These are phyloP conservation scores for Allium fistulosum DNA, from an alignment of 106 monocot species.

Conservation along the genomic window DNA sequence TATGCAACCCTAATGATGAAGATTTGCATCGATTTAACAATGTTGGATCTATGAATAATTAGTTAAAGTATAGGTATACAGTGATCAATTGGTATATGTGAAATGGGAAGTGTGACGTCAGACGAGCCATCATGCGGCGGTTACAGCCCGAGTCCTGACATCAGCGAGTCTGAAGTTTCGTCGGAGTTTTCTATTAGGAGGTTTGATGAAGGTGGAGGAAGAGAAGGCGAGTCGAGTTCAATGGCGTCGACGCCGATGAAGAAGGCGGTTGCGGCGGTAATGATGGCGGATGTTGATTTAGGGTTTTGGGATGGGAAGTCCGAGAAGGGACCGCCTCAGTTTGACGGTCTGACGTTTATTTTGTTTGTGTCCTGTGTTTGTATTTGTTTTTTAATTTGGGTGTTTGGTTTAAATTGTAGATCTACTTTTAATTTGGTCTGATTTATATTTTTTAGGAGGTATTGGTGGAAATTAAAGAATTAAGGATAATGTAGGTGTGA, in stretches of 20 bases:
- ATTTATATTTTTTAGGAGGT: neutral
- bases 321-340: conserved; percentile 33
- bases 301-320: conserved; percentile 46
- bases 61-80: too few relatives aligned
- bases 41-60: too few relatives aligned
- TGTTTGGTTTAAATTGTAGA: neutral
- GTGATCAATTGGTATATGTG: neutral
- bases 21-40: too few relatives aligned
- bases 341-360: conserved; percentile 30
- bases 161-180: conserved; percentile 73
- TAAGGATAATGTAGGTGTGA: too few relatives aligned
- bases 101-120: conserved; percentile 61
- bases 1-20: too few relatives aligned
- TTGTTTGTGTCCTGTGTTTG: neutral
- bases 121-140: conserved; percentile 53
- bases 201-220: conserved; percentile 10
- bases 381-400: neutral
- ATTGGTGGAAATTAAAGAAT: too few relatives aligned
- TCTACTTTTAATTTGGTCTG: neutral
- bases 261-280: conserved; percentile 3
- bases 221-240: conserved; percentile 35
- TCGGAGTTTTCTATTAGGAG: conserved; percentile 39
- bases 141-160: conserved; percentile 74
- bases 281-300: conserved; percentile 13
- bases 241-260: conserved; percentile 22